These are phyloP conservation scores for Sphagnum magellanicum DNA, from an alignment of 228 moss, liverwort and hornwort species.

Conservation along the genomic window DNA sequence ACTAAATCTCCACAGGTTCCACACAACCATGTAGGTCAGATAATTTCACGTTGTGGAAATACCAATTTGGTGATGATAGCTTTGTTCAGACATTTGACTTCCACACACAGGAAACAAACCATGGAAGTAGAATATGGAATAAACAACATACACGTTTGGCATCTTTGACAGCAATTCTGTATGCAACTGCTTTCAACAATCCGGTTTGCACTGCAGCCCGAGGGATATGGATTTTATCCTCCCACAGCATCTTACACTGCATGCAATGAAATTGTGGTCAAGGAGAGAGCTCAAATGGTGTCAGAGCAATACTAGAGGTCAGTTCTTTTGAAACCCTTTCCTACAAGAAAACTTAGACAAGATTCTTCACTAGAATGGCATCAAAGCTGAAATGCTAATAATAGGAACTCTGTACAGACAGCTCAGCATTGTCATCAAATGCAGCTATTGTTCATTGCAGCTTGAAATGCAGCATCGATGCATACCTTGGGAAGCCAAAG, in stretches of 20 bases:
- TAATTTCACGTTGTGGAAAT: neutral
- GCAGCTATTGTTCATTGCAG: too few species aligned
- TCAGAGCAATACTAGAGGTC: neutral
- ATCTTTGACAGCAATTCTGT: slow-evolving; percentile 7
- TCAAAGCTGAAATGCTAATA: too few species aligned
- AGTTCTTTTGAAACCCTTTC: too few species aligned
- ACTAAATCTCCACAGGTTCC: too few species aligned
- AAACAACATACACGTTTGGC: slow-evolving; percentile 8
- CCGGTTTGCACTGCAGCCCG: slow-evolving; percentile 4
- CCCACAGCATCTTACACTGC: slow-evolving; percentile 9
- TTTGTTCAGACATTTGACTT: neutral
- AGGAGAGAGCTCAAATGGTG: neutral
- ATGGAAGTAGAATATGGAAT: neutral
- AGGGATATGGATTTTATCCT: slow-evolving; percentile 8
- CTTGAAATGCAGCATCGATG: neutral
- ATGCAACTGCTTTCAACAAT: slow-evolving; percentile 7
- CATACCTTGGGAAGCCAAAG: slow-evolving; percentile 7
- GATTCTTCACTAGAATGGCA: too few species aligned
- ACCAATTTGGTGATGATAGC: neutral
- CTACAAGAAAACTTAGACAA: too few species aligned
- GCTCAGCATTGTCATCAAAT: too few species aligned
- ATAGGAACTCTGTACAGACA: too few species aligned
- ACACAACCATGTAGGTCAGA: neutral
- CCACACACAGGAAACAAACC: neutral
- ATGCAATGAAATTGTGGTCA: neutral